Conservation (phyloP, 2,329 filamentous ascomycete genomes). For the Cadophora luteo-olivacea region DNA sequence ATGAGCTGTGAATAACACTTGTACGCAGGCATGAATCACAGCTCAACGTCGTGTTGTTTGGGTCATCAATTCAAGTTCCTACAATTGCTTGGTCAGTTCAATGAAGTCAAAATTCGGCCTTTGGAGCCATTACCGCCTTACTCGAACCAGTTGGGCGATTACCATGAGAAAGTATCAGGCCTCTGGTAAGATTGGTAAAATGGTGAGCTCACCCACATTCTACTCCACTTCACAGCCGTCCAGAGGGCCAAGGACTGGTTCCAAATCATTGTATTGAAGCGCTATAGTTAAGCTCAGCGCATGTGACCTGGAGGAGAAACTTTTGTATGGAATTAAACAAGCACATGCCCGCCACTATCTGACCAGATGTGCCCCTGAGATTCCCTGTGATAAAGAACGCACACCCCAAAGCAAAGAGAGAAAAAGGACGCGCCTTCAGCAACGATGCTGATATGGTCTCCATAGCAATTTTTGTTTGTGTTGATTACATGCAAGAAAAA, state of each 20-base stretch:
- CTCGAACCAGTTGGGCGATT: background rate
- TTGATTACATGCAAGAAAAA: constrained; percentile 32
- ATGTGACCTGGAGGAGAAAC: constrained; percentile 24
- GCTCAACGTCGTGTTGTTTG: constrained; percentile 9
- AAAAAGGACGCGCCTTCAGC: constrained; percentile 16
- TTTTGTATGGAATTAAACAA: constrained; percentile 31
- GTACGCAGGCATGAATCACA: constrained; percentile 17
- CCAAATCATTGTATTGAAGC: constrained; percentile 33
- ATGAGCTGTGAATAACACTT: constrained; percentile 4
- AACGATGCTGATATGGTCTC: constrained; percentile 21
- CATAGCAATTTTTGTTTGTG: constrained; percentile 18
- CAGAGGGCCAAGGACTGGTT: background rate
- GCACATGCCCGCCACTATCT: constrained; percentile 30
- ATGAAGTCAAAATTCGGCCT: background rate
- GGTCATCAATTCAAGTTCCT: constrained; percentile 14
- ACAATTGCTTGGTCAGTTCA: constrained; percentile 21
- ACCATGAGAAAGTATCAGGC: background rate
- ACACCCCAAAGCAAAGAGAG: constrained; percentile 15
- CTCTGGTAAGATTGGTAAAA: background rate
- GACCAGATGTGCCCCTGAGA: constrained; percentile 15
- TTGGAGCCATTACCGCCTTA: background rate
- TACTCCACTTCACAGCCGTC: constrained; percentile 1
- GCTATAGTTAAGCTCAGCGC: constrained; percentile 26
- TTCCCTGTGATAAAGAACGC: constrained; percentile 23
- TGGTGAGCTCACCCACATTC: background rate